Base-by-base conservation (phyloP, 1,284 basidiomycete genomes). In the Microbotryum lychnidis-dioicae region DNA sequence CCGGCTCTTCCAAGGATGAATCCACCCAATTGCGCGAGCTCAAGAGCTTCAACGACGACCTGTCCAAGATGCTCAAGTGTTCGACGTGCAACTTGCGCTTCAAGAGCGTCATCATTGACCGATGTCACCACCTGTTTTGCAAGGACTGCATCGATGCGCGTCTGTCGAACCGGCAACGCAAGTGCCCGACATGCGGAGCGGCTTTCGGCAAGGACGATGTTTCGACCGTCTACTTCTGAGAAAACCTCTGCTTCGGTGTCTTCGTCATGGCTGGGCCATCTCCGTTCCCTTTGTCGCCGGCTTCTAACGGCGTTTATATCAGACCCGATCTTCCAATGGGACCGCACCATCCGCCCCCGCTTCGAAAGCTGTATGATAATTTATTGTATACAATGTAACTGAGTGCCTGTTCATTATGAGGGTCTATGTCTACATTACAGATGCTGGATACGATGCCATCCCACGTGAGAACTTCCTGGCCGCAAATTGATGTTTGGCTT, bases 151-250 rank as follows among this genome's bases (percentile, higher is more conserved):
- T 98, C 52, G 92, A 97, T 69, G 80, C 85, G 29, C 85, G 96
- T 45, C 83, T 98, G 70, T 79, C 87, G 54, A 93, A 89, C 31
- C 84, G 94, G 64, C 93, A 97, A 75, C 86, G 94, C 53, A 97
- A 97, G 77, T 98, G 94, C 76, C 94, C 94, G 20, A 86, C 87
- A 23, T 97, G 94, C 75, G 87, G 87, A 66, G 73, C 89, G 46
- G 79, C 83, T 1, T 98, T 98, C 77, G 86, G 87, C 7, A 84
- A 86, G 71, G 87, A 86, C 64, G 93, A 98, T 69, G 89, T 92
- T 25, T 85, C 91, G 74, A 81, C 82, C 54, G 77, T 97, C 57
- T 97, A 84, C 75, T 89, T 71, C 58, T 70, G 57, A 54, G 9
- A 4, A 5, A 27, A 27, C 6, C 27, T 27, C 5, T 27, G 27